phyloP scores from a whole-genome alignment of 805 yeast species.

The Lachancea thermotolerans region DNA sequence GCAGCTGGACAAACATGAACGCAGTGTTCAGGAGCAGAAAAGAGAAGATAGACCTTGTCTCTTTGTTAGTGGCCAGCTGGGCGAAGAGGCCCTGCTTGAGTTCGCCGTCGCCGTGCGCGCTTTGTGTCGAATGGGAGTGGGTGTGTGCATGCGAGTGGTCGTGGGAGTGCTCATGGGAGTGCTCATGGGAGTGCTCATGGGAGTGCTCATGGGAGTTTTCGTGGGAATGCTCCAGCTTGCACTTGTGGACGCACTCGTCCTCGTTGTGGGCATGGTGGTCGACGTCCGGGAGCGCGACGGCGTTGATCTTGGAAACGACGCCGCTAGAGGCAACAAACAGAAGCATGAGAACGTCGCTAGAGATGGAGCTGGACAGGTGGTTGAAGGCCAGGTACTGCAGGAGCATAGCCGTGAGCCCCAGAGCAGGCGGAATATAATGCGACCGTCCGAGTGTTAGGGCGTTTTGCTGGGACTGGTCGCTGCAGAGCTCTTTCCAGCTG shows the following conservation, averaged over 20 bases:
- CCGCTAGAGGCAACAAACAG: conserved; percentile 13
- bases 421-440: conserved; percentile 14
- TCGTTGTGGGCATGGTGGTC: background rate
- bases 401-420: conserved; percentile 30
- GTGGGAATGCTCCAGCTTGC: conserved; percentile 7
- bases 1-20: conserved; percentile 89
- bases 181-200: conserved; percentile 9
- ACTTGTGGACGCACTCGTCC: background rate
- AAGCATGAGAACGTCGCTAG: conserved; percentile 13
- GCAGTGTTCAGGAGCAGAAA: conserved; percentile 79
- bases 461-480: conserved; percentile 6
- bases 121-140: conserved; percentile 3
- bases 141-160: conserved; percentile 7
- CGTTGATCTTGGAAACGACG: background rate
- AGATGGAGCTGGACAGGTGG: conserved; percentile 10
- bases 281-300: background rate
- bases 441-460: background rate
- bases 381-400: conserved; percentile 33
- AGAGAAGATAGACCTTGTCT: conserved; percentile 83
- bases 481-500: conserved; percentile 20
- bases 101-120: conserved; percentile 1
- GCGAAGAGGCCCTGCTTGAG: conserved; percentile 12
- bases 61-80: conserved; percentile 45
- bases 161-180: conserved; percentile 5
- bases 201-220: background rate